Base-by-base conservation (phyloP, 108 stramenopile genomes). In the Hondaea fermentalgiana region DNA sequence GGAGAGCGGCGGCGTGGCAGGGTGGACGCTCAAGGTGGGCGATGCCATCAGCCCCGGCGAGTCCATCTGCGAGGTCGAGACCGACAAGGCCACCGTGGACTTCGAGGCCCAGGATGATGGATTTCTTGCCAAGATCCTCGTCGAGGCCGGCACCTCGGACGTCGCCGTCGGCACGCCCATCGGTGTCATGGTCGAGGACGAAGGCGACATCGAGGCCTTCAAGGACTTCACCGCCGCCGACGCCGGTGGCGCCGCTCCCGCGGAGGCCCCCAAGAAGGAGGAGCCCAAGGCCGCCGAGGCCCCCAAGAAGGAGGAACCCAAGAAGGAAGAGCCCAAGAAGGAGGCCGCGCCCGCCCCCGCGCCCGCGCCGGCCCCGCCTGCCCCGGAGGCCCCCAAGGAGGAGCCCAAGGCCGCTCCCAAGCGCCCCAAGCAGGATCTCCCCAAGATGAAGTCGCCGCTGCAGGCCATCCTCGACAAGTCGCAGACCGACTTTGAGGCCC, bases 61-160 rank as follows among this genome's bases (percentile, higher is more conserved):
- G 60, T 93, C 96, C 60, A 59, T 99, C 58, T 96, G 96, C 90
- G 96, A 96, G 25, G 92, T 99, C 17, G 97, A 99, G 91, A 99
- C 99, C 19, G 99, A 99, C 92, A 99, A 99, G 93, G 98, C 99
- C 44, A 98, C 97, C 16, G 97, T 99, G 44, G 90, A 97, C 69
- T 99, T 97, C 93, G 99, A 99, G 89, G 95, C 96, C 5, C 97
- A 98, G 89, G 99, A 99, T 90, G 98, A 98, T 60, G 97, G 97
- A 6, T 92, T 97, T 43, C 72, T 99, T n/a, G 99, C 98, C 43
- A 99, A 97, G 92, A 96, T 98, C 83, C 93, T 99, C 71, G 94
- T 94, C 8, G 89, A 90, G 43, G 92, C 91, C 35, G 95, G 96
- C 12, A 60, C 89, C 19, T 93, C 94, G 28, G 93, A 93, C 19